phyloP scores from a whole-genome alignment of 768 basidiomycete species.

The Agrocybe pediades region DNA sequence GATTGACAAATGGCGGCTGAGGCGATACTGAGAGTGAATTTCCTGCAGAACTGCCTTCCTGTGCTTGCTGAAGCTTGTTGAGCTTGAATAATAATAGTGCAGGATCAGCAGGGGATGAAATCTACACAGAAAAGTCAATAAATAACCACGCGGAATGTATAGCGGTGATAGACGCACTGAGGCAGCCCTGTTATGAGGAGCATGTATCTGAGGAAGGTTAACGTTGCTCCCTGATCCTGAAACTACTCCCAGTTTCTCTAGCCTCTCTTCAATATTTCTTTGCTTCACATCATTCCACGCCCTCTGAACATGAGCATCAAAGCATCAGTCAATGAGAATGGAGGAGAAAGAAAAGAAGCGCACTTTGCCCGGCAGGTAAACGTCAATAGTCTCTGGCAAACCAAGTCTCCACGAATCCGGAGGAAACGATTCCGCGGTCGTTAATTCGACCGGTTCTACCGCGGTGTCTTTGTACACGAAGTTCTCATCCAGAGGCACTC shows the following conservation, averaged over 20 bases:
- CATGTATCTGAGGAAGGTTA: slow-evolving; percentile 66
- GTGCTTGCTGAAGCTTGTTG: slow-evolving; percentile 80
- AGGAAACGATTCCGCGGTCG: slow-evolving; percentile 61
- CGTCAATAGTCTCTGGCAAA: slow-evolving; percentile 72
- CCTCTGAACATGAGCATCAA: slow-evolving; percentile 39
- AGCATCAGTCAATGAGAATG: slow-evolving; percentile 11
- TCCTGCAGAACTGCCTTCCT: slow-evolving; percentile 49
- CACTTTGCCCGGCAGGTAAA: slow-evolving; percentile 84
- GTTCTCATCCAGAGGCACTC: slow-evolving; percentile 49
- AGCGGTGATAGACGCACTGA: slow-evolving; percentile 58
- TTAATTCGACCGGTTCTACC: slow-evolving; percentile 30
- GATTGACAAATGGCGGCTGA: slow-evolving; percentile 48
- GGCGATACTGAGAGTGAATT: slow-evolving; percentile 67
- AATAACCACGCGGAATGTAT: slow-evolving; percentile 22
- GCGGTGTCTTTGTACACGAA: slow-evolving; percentile 22
- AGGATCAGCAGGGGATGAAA: slow-evolving; percentile 90
- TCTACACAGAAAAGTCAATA: slow-evolving; percentile 41
- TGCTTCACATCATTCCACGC: slow-evolving; percentile 78
- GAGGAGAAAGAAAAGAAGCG: slow-evolving; percentile 1
- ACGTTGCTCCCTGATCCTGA: slow-evolving; percentile 55
- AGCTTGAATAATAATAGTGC: slow-evolving; percentile 80
- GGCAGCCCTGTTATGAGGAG: slow-evolving; percentile 80
- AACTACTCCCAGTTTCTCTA: slow-evolving; percentile 80
- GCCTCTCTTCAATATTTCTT: slow-evolving; percentile 76
- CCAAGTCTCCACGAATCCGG: slow-evolving; percentile 59